phyloP scores from a whole-genome alignment of 2,329 filamentous ascomycete genomes.

The Fusarium ambrosium region DNA sequence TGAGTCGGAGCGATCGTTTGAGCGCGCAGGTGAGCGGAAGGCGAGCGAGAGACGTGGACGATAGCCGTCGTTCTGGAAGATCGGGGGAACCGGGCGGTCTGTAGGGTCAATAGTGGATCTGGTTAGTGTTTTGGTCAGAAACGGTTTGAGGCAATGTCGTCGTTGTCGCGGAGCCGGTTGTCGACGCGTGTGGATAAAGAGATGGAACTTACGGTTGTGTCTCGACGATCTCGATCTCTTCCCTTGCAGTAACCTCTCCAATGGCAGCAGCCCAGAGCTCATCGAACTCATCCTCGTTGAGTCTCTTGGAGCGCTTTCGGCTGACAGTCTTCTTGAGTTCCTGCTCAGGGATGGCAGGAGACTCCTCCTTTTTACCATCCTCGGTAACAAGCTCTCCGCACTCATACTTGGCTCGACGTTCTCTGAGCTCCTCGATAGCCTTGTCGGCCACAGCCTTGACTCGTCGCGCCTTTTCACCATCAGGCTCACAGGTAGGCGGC shows the following conservation, averaged over 20 bases:
- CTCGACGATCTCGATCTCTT: slow-evolving; percentile 68
- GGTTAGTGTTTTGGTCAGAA: slow-evolving; percentile 83
- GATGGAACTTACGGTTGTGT: slow-evolving; percentile 65
- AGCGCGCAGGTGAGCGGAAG: slow-evolving; percentile 88
- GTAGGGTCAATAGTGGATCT: slow-evolving; percentile 80
- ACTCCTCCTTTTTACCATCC: slow-evolving; percentile 69
- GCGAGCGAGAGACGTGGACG: slow-evolving; percentile 90
- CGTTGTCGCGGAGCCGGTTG: slow-evolving; percentile 35
- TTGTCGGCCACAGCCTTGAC: slow-evolving; percentile 90
- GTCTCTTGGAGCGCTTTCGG: slow-evolving; percentile 82
- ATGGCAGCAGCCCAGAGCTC: slow-evolving; percentile 84
- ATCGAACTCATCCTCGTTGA: slow-evolving; percentile 91
- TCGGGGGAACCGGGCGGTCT: slow-evolving; percentile 76
- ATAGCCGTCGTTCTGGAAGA: slow-evolving; percentile 75
- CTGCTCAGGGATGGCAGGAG: slow-evolving; percentile 73
- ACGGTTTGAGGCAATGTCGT: slow-evolving; percentile 45
- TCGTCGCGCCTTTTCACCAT: slow-evolving; percentile 90
- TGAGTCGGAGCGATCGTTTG: slow-evolving; percentile 82
- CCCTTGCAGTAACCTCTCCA: slow-evolving; percentile 75
- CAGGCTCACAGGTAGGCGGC: slow-evolving; percentile 92
- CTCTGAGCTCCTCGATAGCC: slow-evolving; percentile 86
- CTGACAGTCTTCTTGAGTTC: slow-evolving; percentile 83
- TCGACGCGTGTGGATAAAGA: slow-evolving; percentile 32
- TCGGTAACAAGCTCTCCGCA: slow-evolving; percentile 81
- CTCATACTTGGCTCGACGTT: slow-evolving; percentile 89